Evolutionary conservation across 176 grass and related monocot genomes (phyloP).

Genomic region (Rhynchospora tenuis): DNA sequence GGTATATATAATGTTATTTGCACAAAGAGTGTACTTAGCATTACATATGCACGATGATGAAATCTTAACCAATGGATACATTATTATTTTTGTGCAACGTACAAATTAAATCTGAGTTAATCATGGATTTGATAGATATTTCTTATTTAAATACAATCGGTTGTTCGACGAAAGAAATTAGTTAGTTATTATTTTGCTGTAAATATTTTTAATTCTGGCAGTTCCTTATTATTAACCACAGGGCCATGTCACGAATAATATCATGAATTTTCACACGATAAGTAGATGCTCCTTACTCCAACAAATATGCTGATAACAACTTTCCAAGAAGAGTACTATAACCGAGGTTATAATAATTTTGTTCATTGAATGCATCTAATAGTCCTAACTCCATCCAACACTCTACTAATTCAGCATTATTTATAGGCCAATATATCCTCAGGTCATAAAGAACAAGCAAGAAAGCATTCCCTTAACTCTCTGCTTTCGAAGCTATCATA

Average conservation of each 20-base stretch:
- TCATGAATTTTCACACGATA: conserved; percentile 17
- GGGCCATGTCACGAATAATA: conserved; percentile 20
- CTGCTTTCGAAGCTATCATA: conserved; percentile 22
- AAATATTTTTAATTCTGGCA: too few relatives aligned
- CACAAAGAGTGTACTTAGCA: too few relatives aligned
- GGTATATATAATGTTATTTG: too few relatives aligned
- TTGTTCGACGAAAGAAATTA: too few relatives aligned
- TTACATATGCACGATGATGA: too few relatives aligned
- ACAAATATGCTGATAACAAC: background rate
- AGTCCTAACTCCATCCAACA: conserved; percentile 30
- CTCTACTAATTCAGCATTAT: conserved; percentile 1
- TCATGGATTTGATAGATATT: too few relatives aligned
- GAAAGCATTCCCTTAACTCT: background rate
- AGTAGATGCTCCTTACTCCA: background rate
- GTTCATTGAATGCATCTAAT: background rate
- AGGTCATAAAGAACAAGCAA: conserved; percentile 21
- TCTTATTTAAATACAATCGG: too few relatives aligned
- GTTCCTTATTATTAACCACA: too few relatives aligned
- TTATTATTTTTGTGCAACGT: too few relatives aligned
- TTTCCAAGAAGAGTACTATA: background rate
- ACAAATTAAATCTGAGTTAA: too few relatives aligned
- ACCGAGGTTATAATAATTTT: background rate
- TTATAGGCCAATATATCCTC: background rate
- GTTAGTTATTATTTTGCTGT: too few relatives aligned
- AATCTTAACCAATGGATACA: too few relatives aligned